Base-by-base conservation (phyloP, 1,139 yeast species). In the Sugiyamaella castrensis region DNA sequence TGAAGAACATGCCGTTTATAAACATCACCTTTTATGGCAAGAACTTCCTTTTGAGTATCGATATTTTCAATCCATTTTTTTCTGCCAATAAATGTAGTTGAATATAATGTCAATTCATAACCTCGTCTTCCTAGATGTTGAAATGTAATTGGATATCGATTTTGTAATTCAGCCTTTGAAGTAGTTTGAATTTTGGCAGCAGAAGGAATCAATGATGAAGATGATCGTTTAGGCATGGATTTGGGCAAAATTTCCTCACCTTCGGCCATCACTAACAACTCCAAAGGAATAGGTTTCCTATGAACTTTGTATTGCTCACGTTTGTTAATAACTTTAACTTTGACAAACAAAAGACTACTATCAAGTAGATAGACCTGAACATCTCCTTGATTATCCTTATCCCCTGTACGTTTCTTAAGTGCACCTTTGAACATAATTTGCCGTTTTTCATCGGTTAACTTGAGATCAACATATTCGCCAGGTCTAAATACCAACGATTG, bases 271-370 rank as follows among this genome's bases (percentile, higher is more conserved):
- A 82, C 85, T 52, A 94, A 71, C 50, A 92, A 72, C 35, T 95
- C 96, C 48, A 92, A 73, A 40, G 95, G 96, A 43, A 94, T 87
- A 7, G 98, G 98, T 65, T 89, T 80, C 61, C 94, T 94, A 67
- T 84, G 87, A 12, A 92, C 97, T 63, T 89, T 87, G 61, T 86
- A 85, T 55, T 86, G 95, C 60, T 92, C 98, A 59, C 96, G 79
- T 66, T 92, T 91, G 65, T 88, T 89, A 53, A 87, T 89, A 30
- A 85, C 75, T 67, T 91, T 94, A 51, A 87, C 86, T 63, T 92
- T 85, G 34, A 89, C 91, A 67, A 92, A 84, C 53, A 94, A 71
- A 37, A 92, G 66, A 46, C 94, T 89, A 67, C 92, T 95, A 66
- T 92, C 98, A 64, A 92, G 81, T 49, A 92, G 66, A 64, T 91